A percentile compares a stretch with the other conserved stretches of the same genome.
Evolutionary conservation across 768 basidiomycete species (phyloP).

Genomic region (Candolleomyces eurysporus): DNA sequence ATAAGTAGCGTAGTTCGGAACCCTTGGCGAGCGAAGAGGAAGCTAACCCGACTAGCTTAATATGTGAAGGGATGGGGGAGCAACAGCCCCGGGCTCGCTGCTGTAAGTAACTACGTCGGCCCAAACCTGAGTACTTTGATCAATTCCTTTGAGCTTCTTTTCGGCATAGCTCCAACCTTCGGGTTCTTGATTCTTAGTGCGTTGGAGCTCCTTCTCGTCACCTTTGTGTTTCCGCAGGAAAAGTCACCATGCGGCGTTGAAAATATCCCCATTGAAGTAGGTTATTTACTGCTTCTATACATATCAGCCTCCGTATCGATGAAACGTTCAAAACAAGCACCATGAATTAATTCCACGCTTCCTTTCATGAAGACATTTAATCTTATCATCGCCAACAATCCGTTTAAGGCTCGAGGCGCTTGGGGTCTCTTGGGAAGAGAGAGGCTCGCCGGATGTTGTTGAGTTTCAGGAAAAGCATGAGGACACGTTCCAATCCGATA

Average conservation of each 20-base stretch:
- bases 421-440: conserved; percentile 96
- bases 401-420: conserved; percentile 78
- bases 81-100: neutral
- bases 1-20: neutral
- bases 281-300: neutral
- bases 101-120: neutral
- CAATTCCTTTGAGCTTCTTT: neutral
- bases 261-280: neutral
- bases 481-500: conserved; percentile 90
- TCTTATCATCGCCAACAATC: too few species aligned
- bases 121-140: neutral
- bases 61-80: too few species aligned
- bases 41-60: neutral
- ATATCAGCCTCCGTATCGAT: neutral
- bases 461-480: conserved; percentile 97
- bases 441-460: conserved; percentile 93
- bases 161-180: neutral
- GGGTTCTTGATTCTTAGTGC: neutral
- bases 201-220: conserved; percentile 1
- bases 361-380: too few species aligned
- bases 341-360: too few species aligned
- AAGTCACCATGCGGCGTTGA: conserved; percentile 12
- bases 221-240: conserved; percentile 19
- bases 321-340: neutral
- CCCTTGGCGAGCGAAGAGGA: neutral